Evolutionary conservation across 352 stramenopile species (phyloP).

Genomic region (Globisporangium uncinulatum): DNA sequence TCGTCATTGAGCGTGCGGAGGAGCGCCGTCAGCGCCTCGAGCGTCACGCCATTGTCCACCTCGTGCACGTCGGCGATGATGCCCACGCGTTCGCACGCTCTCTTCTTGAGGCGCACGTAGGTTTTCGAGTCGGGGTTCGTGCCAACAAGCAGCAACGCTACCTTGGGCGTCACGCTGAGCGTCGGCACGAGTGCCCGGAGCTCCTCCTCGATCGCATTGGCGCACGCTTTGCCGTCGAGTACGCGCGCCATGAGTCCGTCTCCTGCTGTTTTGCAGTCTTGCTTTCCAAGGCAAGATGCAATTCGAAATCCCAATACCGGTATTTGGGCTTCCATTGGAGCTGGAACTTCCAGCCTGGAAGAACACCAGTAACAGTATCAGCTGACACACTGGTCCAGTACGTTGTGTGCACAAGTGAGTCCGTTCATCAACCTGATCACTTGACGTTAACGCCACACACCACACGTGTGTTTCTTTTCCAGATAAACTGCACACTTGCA

Average conservation of each 20-base stretch:
- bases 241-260: conserved; percentile 8
- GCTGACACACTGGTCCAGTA: too few species aligned
- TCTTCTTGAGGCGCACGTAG: conserved; percentile 98
- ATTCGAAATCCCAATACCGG: too few species aligned
- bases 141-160: conserved; percentile 94
- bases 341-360: too few species aligned
- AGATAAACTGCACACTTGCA: too few species aligned
- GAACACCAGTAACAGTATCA: too few species aligned
- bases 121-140: conserved; percentile 82
- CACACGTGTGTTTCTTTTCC: too few species aligned
- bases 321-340: too few species aligned
- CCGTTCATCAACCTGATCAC: too few species aligned
- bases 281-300: too few species aligned
- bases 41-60: conserved; percentile 33
- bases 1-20: conserved; percentile 86
- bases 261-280: too few species aligned
- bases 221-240: conserved; percentile 62
- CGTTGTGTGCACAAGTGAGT: too few species aligned
- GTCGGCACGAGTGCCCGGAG: conserved; percentile 37
- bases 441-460: too few species aligned
- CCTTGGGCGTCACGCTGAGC: conserved; percentile 49
- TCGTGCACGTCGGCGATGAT: conserved; percentile 84
- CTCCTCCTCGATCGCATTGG: conserved; percentile 59
- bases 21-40: conserved; percentile 46
- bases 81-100: conserved; percentile 92